phyloP scores from a whole-genome alignment of 768 basidiomycete species.

The Tephrocybe sp. region DNA sequence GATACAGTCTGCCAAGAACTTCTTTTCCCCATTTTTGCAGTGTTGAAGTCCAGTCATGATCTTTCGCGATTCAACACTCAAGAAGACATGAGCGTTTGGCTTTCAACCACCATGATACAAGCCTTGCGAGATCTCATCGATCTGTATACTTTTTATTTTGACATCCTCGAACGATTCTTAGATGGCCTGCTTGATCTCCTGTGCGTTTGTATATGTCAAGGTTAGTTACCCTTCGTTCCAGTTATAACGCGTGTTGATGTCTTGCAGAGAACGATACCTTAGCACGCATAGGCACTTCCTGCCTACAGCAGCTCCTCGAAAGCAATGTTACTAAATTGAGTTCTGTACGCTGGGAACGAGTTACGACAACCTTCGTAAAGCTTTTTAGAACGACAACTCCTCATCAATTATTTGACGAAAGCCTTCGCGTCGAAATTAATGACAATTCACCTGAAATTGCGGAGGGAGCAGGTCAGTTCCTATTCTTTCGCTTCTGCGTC shows the following conservation, averaged over 20 bases:
- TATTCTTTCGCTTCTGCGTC: background rate
- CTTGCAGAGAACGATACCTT: conserved; percentile 92
- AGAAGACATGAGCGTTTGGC: conserved; percentile 99
- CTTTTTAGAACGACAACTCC: conserved; percentile 98
- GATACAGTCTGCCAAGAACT: conserved; percentile 95
- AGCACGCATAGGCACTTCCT: conserved; percentile 96
- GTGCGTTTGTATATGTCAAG: conserved; percentile 98
- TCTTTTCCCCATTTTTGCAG: conserved; percentile 97
- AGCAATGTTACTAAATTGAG: conserved; percentile 88
- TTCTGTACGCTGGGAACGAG: conserved; percentile 82
- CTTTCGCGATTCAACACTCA: conserved; percentile 91
- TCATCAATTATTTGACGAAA: conserved; percentile 94
- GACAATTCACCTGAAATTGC: conserved; percentile 49
- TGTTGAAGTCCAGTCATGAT: conserved; percentile 91
- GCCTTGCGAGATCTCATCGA: conserved; percentile 94
- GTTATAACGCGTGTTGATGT: conserved; percentile 7
- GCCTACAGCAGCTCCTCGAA: conserved; percentile 93
- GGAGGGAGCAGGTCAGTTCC: conserved; percentile 39
- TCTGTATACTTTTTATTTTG: conserved; percentile 94
- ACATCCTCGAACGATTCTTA: conserved; percentile 82
- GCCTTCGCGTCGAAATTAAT: conserved; percentile 81
- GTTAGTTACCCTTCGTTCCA: conserved; percentile 39
- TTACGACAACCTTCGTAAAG: conserved; percentile 89
- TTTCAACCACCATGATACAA: conserved; percentile 98
- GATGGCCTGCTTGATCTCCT: conserved; percentile 93